These are phyloP conservation scores for Misopates orontium DNA, from an alignment of 257 asterid species.

Conservation along the genomic window DNA sequence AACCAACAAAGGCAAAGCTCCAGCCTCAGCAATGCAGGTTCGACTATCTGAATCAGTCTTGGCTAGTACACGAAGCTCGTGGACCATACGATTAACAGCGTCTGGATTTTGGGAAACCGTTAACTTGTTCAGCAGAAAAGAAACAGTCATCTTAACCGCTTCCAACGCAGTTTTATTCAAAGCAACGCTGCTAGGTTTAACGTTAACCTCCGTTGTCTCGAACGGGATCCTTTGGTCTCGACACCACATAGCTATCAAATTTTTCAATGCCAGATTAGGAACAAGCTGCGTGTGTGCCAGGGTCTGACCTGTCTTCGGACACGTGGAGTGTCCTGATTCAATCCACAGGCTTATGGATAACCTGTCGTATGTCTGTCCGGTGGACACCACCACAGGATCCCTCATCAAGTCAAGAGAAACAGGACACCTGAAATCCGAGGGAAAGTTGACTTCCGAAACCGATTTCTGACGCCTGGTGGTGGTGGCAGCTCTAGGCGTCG, in stretches of 20 bases:
- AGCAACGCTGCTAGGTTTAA: slow-evolving; percentile 34
- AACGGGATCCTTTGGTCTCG: slow-evolving; percentile 76
- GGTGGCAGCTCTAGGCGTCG: slow-evolving; percentile 47
- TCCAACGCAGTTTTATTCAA: slow-evolving; percentile 72
- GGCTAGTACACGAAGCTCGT: slow-evolving; percentile 75
- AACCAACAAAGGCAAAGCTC: slow-evolving; percentile 63
- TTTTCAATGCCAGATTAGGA: slow-evolving; percentile 64
- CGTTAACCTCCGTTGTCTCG: slow-evolving; percentile 46
- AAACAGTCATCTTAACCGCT: slow-evolving; percentile 77
- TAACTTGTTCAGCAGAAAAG: slow-evolving; percentile 59
- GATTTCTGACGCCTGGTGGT: slow-evolving; percentile 49
- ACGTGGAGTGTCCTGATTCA: slow-evolving; percentile 82
- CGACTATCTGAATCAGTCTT: slow-evolving; percentile 83
- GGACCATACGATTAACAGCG: slow-evolving; percentile 57
- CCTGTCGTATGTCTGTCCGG: slow-evolving; percentile 87
- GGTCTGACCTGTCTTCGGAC: slow-evolving; percentile 84
- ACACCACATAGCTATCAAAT: slow-evolving; percentile 80
- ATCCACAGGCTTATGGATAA: slow-evolving; percentile 64
- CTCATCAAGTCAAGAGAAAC: slow-evolving; percentile 75
- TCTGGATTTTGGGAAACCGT: slow-evolving; percentile 53
- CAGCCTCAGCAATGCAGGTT: slow-evolving; percentile 76
- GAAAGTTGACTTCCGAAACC: slow-evolving; percentile 50
- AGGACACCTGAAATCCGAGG: slow-evolving; percentile 85
- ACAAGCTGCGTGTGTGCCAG: slow-evolving; percentile 61
- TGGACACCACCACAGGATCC: slow-evolving; percentile 86